phyloP scores from a whole-genome alignment of 352 stramenopile genomes.

The Globisporangium barbulae region DNA sequence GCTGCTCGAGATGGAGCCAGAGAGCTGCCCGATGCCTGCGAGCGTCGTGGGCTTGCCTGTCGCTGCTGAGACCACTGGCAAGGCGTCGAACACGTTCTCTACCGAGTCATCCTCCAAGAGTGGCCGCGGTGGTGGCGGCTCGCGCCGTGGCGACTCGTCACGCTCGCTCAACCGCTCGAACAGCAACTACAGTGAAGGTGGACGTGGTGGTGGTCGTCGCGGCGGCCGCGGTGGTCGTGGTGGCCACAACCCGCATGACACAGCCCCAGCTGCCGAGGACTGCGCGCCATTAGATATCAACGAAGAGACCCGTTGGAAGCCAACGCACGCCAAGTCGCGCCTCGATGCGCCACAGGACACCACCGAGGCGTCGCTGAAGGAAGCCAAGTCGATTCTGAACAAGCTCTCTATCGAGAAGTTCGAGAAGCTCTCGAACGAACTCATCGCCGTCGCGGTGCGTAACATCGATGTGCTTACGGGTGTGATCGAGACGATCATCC shows the following conservation, averaged over 20 bases:
- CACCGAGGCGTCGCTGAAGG: conserved; percentile 77
- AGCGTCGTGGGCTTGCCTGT: conserved; percentile 49
- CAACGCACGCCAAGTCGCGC: conserved; percentile 55
- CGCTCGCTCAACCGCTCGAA: conserved; percentile 41
- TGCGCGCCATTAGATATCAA: conserved; percentile 73
- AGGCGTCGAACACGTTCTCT: conserved; percentile 28
- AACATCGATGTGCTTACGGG: conserved; percentile 77
- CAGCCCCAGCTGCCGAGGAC: conserved; percentile 54
- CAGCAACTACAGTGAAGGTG: conserved; percentile 39
- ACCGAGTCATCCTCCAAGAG: conserved; percentile 5
- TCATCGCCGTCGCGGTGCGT: conserved; percentile 90
- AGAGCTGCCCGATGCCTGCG: conserved; percentile 45
- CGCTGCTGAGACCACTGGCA: conserved; percentile 45
- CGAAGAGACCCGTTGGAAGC: conserved; percentile 83
- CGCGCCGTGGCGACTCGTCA: conserved; percentile 40
- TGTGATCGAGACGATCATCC: conserved; percentile 92
- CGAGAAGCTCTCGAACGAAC: conserved; percentile 91
- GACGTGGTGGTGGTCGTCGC: conserved; percentile 39
- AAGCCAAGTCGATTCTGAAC: conserved; percentile 93
- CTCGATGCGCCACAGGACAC: conserved; percentile 41
- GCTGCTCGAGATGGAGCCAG: conserved; percentile 68
- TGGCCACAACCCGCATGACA: conserved; percentile 38
- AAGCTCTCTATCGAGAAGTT: conserved; percentile 98
- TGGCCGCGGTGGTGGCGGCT: conserved; percentile 19
- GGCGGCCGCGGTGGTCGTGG: conserved; percentile 41